phyloP scores from a whole-genome alignment of 805 yeast genomes.

The Lipomyces sp. region DNA sequence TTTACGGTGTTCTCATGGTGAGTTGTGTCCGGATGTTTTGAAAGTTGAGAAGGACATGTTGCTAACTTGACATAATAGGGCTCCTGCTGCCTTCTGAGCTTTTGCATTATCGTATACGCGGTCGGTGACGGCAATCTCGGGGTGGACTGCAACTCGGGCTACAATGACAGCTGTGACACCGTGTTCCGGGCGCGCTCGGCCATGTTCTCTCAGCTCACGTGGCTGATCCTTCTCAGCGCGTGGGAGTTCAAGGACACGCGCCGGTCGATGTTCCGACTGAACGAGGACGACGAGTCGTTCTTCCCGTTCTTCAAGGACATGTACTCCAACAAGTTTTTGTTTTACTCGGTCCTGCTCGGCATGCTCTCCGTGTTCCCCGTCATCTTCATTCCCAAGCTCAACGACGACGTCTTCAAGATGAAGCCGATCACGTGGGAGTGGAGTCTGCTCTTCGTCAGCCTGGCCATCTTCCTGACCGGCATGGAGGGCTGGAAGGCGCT shows the following conservation, averaged over 20 bases:
- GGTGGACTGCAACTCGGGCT: slow-evolving; percentile 54
- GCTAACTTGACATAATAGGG: slow-evolving; percentile 40
- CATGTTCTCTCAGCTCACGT: slow-evolving; percentile 76
- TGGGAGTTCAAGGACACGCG: slow-evolving; percentile 80
- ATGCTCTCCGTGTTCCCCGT: slow-evolving; percentile 73
- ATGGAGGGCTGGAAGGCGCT: slow-evolving; percentile 65
- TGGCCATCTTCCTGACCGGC: slow-evolving; percentile 55
- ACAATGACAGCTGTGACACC: slow-evolving; percentile 48
- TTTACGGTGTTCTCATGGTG: slow-evolving; percentile 67
- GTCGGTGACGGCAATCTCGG: slow-evolving; percentile 67
- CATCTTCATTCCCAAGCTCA: slow-evolving; percentile 84
- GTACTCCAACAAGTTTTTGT: slow-evolving; percentile 71
- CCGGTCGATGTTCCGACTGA: slow-evolving; percentile 55
- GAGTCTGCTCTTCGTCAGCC: slow-evolving; percentile 63
- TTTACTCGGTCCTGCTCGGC: slow-evolving; percentile 77
- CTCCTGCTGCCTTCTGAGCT: slow-evolving; percentile 60
- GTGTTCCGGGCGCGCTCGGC: slow-evolving; percentile 77
- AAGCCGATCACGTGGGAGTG: slow-evolving; percentile 71
- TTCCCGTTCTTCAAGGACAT: slow-evolving; percentile 58
- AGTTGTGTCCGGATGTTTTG: not conserved
- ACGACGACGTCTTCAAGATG: slow-evolving; percentile 70
- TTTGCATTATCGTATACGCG: slow-evolving; percentile 64
- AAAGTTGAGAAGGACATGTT: too few species aligned
- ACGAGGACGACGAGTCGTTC: slow-evolving; percentile 59
- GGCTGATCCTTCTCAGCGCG: slow-evolving; percentile 78